These are phyloP conservation scores for Starmerella stellata DNA, from an alignment of 805 yeast genomes.

Conservation along the genomic window DNA sequence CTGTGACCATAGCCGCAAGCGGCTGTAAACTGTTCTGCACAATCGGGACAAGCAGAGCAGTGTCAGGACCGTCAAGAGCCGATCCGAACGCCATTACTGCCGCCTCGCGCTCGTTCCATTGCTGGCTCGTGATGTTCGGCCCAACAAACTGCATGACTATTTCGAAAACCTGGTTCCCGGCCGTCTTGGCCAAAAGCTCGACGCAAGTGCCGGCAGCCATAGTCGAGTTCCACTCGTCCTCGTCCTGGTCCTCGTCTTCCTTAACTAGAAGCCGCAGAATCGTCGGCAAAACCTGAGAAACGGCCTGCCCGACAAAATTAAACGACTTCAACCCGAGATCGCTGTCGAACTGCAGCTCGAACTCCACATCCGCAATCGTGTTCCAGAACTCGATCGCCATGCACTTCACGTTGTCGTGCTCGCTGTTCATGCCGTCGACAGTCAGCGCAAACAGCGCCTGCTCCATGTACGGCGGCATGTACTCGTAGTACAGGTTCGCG, in stretches of 20 bases:
- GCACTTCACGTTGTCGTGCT: conserved; percentile 73
- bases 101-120: conserved; percentile 87
- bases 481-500: conserved; percentile 71
- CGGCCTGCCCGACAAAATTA: conserved; percentile 73
- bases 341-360: conserved; percentile 45
- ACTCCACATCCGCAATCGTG: conserved; percentile 96
- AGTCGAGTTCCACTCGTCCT: conserved; percentile 89
- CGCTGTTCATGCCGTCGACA: conserved; percentile 74
- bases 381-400: conserved; percentile 99
- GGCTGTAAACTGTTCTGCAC: conserved; percentile 73
- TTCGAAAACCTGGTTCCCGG: conserved; percentile 69
- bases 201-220: conserved; percentile 98
- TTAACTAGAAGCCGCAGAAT: conserved; percentile 59
- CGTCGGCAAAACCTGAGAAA: conserved; percentile 74
- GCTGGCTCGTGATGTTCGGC: conserved; percentile 37
- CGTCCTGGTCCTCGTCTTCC: conserved; percentile 82
- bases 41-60: conserved; percentile 43
- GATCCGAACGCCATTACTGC: conserved; percentile 99
- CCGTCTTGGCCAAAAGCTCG: conserved; percentile 79
- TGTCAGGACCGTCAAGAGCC: conserved; percentile 83
- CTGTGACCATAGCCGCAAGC: conserved; percentile 54
- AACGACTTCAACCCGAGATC: conserved; percentile 31
- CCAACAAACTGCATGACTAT: conserved; percentile 76
- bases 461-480: conserved; percentile 93
- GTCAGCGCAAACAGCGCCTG: conserved; percentile 84